Evolutionary conservation across 306 rosid species (phyloP), one percentile per base, ranked within the genome.

Genomic region (Inga oerstediana): DNA sequence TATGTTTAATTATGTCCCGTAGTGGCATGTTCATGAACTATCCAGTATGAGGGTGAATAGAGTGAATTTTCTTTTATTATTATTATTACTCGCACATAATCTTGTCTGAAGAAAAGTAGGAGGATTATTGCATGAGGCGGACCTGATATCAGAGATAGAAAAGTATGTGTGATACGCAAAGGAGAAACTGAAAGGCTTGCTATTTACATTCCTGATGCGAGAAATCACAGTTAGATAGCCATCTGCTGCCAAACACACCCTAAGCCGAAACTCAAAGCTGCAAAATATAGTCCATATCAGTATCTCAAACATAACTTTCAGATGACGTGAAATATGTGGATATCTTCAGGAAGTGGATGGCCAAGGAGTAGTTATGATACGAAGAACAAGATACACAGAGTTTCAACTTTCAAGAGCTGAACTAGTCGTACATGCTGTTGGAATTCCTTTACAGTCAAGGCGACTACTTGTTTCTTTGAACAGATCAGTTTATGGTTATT

Each of bases 221-320:
- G 99, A 88, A 73, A 82, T 92, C 84, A 90, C 46, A 19, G 39
- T 76, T 44, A 96, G 92, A 86, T 61, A 19, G 32, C 97, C 97
- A 71, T 91, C 90, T 14, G 87, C 93, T 82, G 92, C 85, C 88
- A 96, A 83, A 78, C 79, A 86, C 69, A 96, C 80, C 90, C 94
- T 88, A 35, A 94, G 89, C 52, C 99, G 95, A 88, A 93, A 88
- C 92, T 94, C 99, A 41, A 90, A 96, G 70, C 99, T 96, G 94
- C 11, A 44, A 72, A 72, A 12, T 45, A 72, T 22, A 22, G 4
- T 44, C 56, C 56, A 71, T 43, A 5, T 71, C 34, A 71, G 17
- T 20, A 10, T n/a, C 74, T 41, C 13, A 66, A 14, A 34, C 17
- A 16, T 16, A 66, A 66, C 43, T 34, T 66, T 64, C 37, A 10